Percentiles rank a stretch among this genome's conserved stretches.
Evolutionary conservation across 1,284 basidiomycete species (phyloP).

Genomic region (Pyrrhoderma noxium): DNA sequence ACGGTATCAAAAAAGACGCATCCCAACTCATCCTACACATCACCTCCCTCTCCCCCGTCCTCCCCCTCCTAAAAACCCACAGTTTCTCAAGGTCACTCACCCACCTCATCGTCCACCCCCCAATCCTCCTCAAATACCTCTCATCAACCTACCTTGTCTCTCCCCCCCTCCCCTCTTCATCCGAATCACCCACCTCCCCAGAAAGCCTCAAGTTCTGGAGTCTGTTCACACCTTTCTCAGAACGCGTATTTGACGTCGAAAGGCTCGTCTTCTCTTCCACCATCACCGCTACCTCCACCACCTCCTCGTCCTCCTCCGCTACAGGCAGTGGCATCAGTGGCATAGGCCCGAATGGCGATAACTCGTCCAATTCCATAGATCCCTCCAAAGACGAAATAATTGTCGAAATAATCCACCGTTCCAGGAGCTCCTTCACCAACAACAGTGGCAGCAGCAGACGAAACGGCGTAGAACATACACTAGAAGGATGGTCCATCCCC

Average conservation of each 20-base stretch:
- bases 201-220: slow-evolving; percentile 76
- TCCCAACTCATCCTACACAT: slow-evolving; percentile 65
- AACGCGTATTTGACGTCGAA: slow-evolving; percentile 46
- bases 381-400: slow-evolving; percentile 50
- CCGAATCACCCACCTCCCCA: slow-evolving; percentile 29
- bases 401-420: slow-evolving; percentile 55
- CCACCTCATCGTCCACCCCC: slow-evolving; percentile 60
- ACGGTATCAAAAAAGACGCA: slow-evolving; percentile 31
- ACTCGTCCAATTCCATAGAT: slow-evolving; percentile 39
- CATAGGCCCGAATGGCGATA: too few relatives aligned
- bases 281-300: slow-evolving; percentile 43
- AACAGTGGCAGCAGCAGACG: slow-evolving; percentile 35
- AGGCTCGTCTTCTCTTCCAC: slow-evolving; percentile 48
- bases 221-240: slow-evolving; percentile 60
- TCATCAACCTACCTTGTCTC: slow-evolving; percentile 58
- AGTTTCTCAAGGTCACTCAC: slow-evolving; percentile 60
- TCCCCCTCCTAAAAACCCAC: slow-evolving; percentile 47
- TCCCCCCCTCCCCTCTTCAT: slow-evolving; percentile 47
- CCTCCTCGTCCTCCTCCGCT: too few relatives aligned
- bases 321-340: slow-evolving; percentile 16
- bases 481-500: slow-evolving; percentile 55
- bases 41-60: slow-evolving; percentile 42
- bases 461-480: slow-evolving; percentile 47
- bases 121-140: slow-evolving; percentile 54
- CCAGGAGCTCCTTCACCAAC: slow-evolving; percentile 20